Evolutionary conservation across 805 yeast species (phyloP).

Genomic region (Suhomyces vadensis): DNA sequence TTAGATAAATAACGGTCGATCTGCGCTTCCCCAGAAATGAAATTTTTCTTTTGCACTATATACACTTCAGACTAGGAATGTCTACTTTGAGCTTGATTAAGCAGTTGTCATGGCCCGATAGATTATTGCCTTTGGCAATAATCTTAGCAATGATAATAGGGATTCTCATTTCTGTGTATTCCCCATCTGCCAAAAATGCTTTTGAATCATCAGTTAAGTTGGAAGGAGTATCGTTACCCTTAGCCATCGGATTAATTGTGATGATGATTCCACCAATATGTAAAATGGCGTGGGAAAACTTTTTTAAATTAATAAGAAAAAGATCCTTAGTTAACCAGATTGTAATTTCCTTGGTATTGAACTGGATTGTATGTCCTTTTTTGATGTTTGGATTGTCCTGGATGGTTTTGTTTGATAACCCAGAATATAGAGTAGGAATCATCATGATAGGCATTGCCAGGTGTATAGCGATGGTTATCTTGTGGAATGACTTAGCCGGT

Average conservation of each 20-base stretch:
- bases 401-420: slow-evolving; percentile 48
- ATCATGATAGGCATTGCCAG: slow-evolving; percentile 61
- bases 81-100: not conserved
- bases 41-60: too few species aligned
- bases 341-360: slow-evolving; percentile 42
- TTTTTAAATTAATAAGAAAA: slow-evolving; percentile 17
- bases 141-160: slow-evolving; percentile 40
- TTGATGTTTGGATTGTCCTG: slow-evolving; percentile 58
- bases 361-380: slow-evolving; percentile 60
- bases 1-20: not conserved
- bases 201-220: slow-evolving; percentile 34
- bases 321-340: slow-evolving; percentile 7
- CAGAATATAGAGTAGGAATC: slow-evolving; percentile 54
- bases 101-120: slow-evolving; percentile 32
- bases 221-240: slow-evolving; percentile 44
- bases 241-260: slow-evolving; percentile 51
- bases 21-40: not conserved
- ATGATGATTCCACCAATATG: slow-evolving; percentile 62
- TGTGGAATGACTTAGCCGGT: slow-evolving; percentile 57
- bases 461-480: slow-evolving; percentile 62
- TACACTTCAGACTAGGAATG: too few species aligned
- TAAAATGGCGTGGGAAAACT: slow-evolving; percentile 52
- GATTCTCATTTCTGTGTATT: slow-evolving; percentile 42
- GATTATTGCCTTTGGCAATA: slow-evolving; percentile 36
- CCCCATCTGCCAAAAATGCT: slow-evolving; percentile 34